Conservation (phyloP, 495 filamentous ascomycete genomes). For the Apiosordaria backusii region DNA sequence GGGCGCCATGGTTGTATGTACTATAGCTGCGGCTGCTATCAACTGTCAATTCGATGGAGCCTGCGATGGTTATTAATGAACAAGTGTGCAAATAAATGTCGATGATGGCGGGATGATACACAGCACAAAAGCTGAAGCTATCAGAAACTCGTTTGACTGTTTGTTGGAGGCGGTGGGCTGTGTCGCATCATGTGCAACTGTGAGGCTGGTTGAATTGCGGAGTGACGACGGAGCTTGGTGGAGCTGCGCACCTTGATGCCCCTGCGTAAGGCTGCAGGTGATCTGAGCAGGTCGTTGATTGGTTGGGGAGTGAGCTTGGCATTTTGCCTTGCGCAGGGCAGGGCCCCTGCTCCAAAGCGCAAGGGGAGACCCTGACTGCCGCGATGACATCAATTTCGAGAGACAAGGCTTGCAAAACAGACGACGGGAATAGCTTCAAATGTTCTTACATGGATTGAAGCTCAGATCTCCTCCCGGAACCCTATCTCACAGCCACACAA, state of each 20-base stretch:
- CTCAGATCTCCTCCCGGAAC: too few species aligned
- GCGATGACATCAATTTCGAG: neutral
- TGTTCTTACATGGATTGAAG: too few species aligned
- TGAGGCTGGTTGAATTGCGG: too few species aligned
- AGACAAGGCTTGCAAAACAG: conserved; percentile 1
- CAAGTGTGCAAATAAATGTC: neutral
- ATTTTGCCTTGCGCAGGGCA: neutral
- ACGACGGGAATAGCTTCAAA: neutral
- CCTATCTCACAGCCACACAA: too few species aligned
- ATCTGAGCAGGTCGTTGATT: conserved; percentile 2
- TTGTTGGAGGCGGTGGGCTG: neutral
- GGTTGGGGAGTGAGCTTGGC: conserved; percentile 5
- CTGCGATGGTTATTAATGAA: neutral
- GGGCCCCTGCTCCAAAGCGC: neutral
- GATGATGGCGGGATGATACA: neutral
- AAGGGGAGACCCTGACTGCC: neutral
- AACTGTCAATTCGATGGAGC: neutral
- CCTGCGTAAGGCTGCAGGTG: conserved; percentile 11
- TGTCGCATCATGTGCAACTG: too few species aligned
- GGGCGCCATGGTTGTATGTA: neutral
- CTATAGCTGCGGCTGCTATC: neutral
- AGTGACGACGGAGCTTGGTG: neutral
- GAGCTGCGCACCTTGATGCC: conserved; percentile 11
- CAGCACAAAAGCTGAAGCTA: neutral
- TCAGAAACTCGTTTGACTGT: neutral